Conservation (phyloP, 352 stramenopile genomes). For the Pythium inflatum region DNA sequence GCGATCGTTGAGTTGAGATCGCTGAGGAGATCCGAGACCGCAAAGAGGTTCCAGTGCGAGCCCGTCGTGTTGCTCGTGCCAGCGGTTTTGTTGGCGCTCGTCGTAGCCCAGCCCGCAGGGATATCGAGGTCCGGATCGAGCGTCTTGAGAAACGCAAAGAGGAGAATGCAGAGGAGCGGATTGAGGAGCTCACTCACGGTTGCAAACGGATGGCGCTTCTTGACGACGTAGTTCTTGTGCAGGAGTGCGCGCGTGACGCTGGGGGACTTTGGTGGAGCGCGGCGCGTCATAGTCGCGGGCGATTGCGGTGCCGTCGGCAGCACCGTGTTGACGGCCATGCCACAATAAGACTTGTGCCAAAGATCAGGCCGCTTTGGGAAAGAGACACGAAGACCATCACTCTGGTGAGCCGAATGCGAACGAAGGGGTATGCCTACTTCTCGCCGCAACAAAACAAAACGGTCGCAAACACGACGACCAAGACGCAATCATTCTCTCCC, state of each 20-base stretch:
- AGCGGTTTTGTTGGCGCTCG: conserved; percentile 37
- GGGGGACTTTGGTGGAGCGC: background rate
- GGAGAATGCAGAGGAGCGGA: conserved; percentile 69
- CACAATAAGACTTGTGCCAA: background rate
- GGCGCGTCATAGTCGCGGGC: background rate
- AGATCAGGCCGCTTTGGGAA: background rate
- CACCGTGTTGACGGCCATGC: conserved; percentile 26
- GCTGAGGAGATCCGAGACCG: conserved; percentile 32
- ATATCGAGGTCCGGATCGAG: conserved; percentile 55
- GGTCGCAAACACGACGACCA: background rate
- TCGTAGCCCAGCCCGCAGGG: conserved; percentile 52
- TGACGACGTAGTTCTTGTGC: conserved; percentile 77
- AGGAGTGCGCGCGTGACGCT: conserved; percentile 51
- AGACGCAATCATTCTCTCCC: too few relatives aligned
- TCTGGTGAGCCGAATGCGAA: conserved; percentile 6
- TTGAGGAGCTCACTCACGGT: conserved; percentile 70
- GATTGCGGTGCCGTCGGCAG: conserved; percentile 15
- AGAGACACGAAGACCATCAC: conserved; percentile 2
- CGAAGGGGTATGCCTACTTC: conserved; percentile 15
- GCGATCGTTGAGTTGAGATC: conserved; percentile 32
- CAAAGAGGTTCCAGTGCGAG: conserved; percentile 54
- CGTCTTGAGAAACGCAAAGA: conserved; percentile 72
- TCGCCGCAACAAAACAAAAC: too few relatives aligned
- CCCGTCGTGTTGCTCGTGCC: conserved; percentile 29
- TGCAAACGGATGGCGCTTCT: conserved; percentile 64